Percentiles rank a stretch among this genome's conserved stretches.
These are phyloP conservation scores for Phaffia rhodozyma DNA, from an alignment of 1,284 basidiomycete species.

Conservation along the genomic window DNA sequence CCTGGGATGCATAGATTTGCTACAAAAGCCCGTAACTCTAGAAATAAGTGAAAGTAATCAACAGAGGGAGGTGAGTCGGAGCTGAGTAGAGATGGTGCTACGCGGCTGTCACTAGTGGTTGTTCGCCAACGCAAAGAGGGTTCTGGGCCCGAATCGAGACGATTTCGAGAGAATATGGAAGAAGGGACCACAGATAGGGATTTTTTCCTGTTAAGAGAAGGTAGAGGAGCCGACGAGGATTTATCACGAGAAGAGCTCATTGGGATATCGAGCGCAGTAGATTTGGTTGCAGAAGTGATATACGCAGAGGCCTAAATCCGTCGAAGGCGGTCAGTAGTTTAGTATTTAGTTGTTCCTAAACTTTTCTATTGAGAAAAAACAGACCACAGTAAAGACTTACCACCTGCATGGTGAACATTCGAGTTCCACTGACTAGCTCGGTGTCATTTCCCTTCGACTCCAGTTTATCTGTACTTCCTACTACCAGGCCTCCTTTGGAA, in stretches of 20 bases:
- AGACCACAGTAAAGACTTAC: constrained; percentile 24
- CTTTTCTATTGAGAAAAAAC: neutral
- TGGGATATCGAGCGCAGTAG: neutral
- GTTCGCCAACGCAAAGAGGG: neutral
- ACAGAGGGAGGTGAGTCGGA: constrained; percentile 26
- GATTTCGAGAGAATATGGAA: too few relatives aligned
- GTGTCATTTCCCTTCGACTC: constrained; percentile 64
- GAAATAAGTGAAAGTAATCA: constrained; percentile 75
- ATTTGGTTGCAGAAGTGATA: neutral
- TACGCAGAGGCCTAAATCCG: too few relatives aligned
- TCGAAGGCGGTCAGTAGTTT: too few relatives aligned
- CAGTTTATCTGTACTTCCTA: constrained; percentile 51
- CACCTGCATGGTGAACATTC: constrained; percentile 79
- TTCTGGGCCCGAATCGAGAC: neutral
- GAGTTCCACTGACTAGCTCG: constrained; percentile 53
- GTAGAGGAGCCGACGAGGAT: too few relatives aligned
- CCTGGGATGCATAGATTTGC: constrained; percentile 79
- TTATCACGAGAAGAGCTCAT: too few relatives aligned
- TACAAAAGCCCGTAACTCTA: constrained; percentile 83
- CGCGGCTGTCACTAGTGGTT: neutral
- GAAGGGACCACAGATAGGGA: neutral
- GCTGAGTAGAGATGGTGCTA: neutral
- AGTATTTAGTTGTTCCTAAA: too few relatives aligned
- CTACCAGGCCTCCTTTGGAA: constrained; percentile 74
- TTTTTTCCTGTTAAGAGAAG: neutral